Percentiles rank a stretch among this genome's conserved stretches.
Evolutionary conservation across 352 stramenopile species (phyloP).

Genomic region (Pythium aristosporum): DNA sequence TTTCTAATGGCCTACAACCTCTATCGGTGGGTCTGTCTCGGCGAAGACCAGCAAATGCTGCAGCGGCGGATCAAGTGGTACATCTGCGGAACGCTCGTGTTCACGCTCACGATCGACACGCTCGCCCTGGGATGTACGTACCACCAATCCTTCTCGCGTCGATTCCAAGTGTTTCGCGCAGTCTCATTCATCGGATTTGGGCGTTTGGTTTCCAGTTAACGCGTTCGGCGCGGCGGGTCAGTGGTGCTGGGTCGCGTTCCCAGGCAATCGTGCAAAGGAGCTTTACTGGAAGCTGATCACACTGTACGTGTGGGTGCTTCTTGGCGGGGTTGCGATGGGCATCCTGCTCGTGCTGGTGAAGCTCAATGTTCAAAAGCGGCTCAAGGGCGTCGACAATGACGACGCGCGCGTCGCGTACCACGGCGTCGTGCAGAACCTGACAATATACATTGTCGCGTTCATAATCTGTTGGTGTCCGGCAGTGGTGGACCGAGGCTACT

Average conservation of each 20-base stretch:
- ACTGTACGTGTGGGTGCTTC: slow-evolving; percentile 79
- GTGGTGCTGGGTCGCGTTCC: slow-evolving; percentile 77
- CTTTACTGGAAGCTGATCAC: slow-evolving; percentile 73
- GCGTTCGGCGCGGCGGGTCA: slow-evolving; percentile 67
- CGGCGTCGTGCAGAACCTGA: slow-evolving; percentile 80
- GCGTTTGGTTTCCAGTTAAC: slow-evolving; percentile 33
- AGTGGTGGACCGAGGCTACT: slow-evolving; percentile 64
- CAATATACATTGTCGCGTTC: slow-evolving; percentile 77
- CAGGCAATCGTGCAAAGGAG: slow-evolving; percentile 43
- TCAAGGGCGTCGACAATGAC: slow-evolving; percentile 73
- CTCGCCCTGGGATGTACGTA: slow-evolving; percentile 40
- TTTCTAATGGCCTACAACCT: slow-evolving; percentile 84
- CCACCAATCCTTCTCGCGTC: background rate
- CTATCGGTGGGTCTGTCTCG: slow-evolving; percentile 80
- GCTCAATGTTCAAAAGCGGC: slow-evolving; percentile 71
- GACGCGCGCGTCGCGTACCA: slow-evolving; percentile 77
- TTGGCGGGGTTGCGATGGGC: slow-evolving; percentile 50
- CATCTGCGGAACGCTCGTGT: slow-evolving; percentile 54
- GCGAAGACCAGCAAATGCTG: slow-evolving; percentile 81
- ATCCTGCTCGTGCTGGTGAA: slow-evolving; percentile 73
- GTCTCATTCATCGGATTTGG: background rate
- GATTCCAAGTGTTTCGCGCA: background rate
- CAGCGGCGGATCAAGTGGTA: slow-evolving; percentile 86
- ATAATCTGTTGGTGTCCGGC: slow-evolving; percentile 80
- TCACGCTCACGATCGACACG: slow-evolving; percentile 58